A percentile compares a stretch with the other conserved stretches of the same genome.
Evolutionary conservation across 768 basidiomycete genomes (phyloP).

Genomic region (Kwoniella sp.): DNA sequence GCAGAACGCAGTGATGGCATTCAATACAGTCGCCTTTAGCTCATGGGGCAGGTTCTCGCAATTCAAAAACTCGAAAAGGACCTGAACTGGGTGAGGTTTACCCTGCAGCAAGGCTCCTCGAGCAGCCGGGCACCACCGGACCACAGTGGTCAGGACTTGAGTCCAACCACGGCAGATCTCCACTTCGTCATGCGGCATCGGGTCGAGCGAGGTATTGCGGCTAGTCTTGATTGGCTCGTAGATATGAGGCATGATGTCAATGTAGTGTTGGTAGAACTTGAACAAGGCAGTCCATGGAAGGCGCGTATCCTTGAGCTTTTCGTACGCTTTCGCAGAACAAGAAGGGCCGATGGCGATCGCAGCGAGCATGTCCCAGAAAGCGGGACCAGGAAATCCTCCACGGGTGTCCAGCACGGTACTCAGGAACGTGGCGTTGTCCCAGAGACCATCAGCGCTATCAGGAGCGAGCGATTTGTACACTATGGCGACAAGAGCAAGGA

Average conservation of each 20-base stretch:
- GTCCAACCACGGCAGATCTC: slow-evolving; percentile 37
- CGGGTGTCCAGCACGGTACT: slow-evolving; percentile 31
- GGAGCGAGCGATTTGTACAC: slow-evolving; percentile 32
- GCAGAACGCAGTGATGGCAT: slow-evolving; percentile 39
- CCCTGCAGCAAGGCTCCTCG: slow-evolving; percentile 28
- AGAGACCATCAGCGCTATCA: slow-evolving; percentile 33
- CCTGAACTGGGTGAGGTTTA: slow-evolving; percentile 34
- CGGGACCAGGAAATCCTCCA: slow-evolving; percentile 21
- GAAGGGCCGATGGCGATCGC: slow-evolving; percentile 32
- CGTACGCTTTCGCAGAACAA: slow-evolving; percentile 35
- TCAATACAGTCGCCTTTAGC: slow-evolving; percentile 29
- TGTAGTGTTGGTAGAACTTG: slow-evolving; percentile 41
- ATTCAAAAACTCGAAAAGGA: slow-evolving; percentile 41
- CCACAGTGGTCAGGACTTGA: slow-evolving; percentile 29
- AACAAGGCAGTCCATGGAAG: slow-evolving; percentile 26
- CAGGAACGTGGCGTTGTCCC: slow-evolving; percentile 35
- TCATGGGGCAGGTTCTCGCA: slow-evolving; percentile 35
- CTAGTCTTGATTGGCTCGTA: slow-evolving; percentile 34
- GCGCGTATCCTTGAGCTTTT: slow-evolving; percentile 38
- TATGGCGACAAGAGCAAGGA: slow-evolving; percentile 31
- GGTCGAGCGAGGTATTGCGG: slow-evolving; percentile 22
- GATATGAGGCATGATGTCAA: slow-evolving; percentile 32
- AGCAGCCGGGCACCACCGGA: slow-evolving; percentile 33
- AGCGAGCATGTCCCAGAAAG: slow-evolving; percentile 34
- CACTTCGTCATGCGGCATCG: slow-evolving; percentile 31